phyloP scores from a whole-genome alignment of 495 filamentous ascomycete genomes.

The Schizothecium vesticola region DNA sequence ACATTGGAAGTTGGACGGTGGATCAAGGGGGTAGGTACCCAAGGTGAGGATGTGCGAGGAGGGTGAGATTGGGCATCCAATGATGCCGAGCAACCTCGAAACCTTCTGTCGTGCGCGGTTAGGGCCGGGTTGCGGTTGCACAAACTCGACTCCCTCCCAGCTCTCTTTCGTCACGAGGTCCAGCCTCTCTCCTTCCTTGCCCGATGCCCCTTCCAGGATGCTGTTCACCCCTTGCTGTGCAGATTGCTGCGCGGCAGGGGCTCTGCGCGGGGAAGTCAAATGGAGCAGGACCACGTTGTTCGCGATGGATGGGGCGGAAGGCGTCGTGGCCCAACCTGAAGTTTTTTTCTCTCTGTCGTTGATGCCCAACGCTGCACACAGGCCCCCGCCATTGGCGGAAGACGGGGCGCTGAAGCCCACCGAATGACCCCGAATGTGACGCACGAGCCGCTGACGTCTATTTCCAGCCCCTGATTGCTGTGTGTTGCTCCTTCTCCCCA shows the following conservation, averaged over 20 bases:
- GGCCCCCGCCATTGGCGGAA: slow-evolving; percentile 16
- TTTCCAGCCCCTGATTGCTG: slow-evolving; percentile 14
- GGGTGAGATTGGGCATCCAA: slow-evolving; percentile 15
- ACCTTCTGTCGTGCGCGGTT: background rate
- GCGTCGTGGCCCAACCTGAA: slow-evolving; percentile 23
- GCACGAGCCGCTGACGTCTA: slow-evolving; percentile 25
- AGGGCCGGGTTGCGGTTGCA: background rate
- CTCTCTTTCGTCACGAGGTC: too few relatives aligned
- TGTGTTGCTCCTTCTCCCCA: background rate
- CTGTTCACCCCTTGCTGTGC: background rate
- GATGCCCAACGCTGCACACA: slow-evolving; percentile 23
- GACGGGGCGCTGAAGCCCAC: background rate
- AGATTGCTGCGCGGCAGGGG: slow-evolving; percentile 8
- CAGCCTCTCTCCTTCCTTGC: background rate
- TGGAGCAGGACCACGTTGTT: slow-evolving; percentile 23
- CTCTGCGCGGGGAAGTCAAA: slow-evolving; percentile 17
- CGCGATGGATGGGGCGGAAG: background rate
- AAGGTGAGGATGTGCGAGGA: background rate
- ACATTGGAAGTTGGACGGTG: background rate
- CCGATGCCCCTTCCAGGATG: background rate
- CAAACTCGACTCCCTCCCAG: too few relatives aligned
- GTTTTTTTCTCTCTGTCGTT: background rate
- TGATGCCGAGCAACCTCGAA: background rate
- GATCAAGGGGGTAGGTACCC: background rate
- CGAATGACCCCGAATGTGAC: slow-evolving; percentile 3